These are phyloP conservation scores for Auriscalpium vulgare DNA, from an alignment of 768 basidiomycete species.

Conservation along the genomic window DNA sequence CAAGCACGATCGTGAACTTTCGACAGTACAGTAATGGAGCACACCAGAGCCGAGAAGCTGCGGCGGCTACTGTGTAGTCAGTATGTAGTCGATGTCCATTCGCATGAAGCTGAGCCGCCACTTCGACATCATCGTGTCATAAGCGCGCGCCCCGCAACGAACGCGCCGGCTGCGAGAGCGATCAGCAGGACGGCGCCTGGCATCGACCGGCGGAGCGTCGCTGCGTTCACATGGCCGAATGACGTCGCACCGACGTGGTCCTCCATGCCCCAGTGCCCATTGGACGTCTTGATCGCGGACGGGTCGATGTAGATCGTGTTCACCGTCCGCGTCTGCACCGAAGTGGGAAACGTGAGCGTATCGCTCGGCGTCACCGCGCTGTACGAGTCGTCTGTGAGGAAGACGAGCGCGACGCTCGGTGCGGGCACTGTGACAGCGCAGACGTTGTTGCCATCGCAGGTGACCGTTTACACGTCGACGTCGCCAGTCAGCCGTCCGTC, in stretches of 20 bases:
- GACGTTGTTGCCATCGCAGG: constrained; percentile 43
- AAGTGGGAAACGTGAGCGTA: constrained; percentile 47
- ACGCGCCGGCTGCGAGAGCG: neutral
- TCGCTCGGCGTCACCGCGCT: constrained; percentile 26
- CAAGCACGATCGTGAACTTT: too few relatives aligned
- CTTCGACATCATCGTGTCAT: too few relatives aligned
- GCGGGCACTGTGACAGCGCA: constrained; percentile 59
- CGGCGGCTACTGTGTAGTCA: too few relatives aligned
- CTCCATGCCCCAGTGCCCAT: constrained; percentile 39
- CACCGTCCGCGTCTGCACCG: constrained; percentile 43
- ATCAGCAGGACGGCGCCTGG: neutral
- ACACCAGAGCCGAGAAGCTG: too few relatives aligned
- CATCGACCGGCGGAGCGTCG: neutral
- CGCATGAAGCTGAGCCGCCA: too few relatives aligned
- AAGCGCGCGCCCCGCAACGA: neutral
- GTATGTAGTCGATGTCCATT: too few relatives aligned
- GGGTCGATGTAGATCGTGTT: constrained; percentile 53
- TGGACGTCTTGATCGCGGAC: constrained; percentile 49
- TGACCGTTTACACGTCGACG: constrained; percentile 46
- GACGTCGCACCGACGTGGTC: constrained; percentile 32
- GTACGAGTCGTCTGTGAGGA: constrained; percentile 41
- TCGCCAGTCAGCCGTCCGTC: constrained; percentile 61
- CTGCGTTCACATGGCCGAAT: constrained; percentile 20
- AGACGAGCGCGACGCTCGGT: constrained; percentile 69
- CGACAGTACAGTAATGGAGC: too few relatives aligned